phyloP scores from a whole-genome alignment of 805 yeast genomes.

The Wickerhamiella musiphila region DNA sequence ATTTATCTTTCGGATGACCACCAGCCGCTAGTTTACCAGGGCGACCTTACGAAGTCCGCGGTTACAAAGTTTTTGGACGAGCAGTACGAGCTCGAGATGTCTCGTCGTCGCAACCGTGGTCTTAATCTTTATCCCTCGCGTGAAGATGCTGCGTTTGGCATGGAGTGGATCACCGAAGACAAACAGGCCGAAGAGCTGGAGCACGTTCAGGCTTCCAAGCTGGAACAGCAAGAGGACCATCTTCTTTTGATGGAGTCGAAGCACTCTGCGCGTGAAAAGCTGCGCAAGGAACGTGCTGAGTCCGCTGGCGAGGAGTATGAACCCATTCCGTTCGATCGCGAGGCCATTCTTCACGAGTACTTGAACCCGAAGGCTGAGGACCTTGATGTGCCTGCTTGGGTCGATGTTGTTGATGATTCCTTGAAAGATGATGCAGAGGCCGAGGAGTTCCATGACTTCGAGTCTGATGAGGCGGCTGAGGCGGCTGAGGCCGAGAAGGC shows the following conservation, averaged over 20 bases:
- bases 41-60: slow-evolving; percentile 15
- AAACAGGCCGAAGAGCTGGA: slow-evolving; percentile 11
- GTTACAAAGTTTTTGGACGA: slow-evolving; percentile 15
- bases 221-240: slow-evolving; percentile 5
- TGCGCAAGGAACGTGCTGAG: slow-evolving; percentile 6
- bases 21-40: slow-evolving; percentile 15
- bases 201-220: slow-evolving; percentile 8
- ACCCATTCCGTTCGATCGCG: slow-evolving; percentile 2
- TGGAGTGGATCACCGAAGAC: slow-evolving; percentile 15
- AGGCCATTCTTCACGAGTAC: too few relatives aligned
- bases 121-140: slow-evolving; percentile 4
- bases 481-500: slow-evolving; percentile 46
- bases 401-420: background rate
- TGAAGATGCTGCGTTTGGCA: slow-evolving; percentile 13
- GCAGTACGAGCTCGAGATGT: slow-evolving; percentile 15
- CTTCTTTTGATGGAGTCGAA: slow-evolving; percentile 4
- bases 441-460: slow-evolving; percentile 4
- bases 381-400: background rate
- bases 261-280: slow-evolving; percentile 9
- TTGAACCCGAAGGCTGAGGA: slow-evolving; percentile 1
- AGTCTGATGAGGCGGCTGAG: background rate
- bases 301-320: slow-evolving; percentile 3
- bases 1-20: slow-evolving; percentile 15
- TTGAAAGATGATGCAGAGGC: background rate
- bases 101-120: slow-evolving; percentile 9